phyloP scores from a whole-genome alignment of 2,329 filamentous ascomycete genomes.

The Apiospora arundinis region DNA sequence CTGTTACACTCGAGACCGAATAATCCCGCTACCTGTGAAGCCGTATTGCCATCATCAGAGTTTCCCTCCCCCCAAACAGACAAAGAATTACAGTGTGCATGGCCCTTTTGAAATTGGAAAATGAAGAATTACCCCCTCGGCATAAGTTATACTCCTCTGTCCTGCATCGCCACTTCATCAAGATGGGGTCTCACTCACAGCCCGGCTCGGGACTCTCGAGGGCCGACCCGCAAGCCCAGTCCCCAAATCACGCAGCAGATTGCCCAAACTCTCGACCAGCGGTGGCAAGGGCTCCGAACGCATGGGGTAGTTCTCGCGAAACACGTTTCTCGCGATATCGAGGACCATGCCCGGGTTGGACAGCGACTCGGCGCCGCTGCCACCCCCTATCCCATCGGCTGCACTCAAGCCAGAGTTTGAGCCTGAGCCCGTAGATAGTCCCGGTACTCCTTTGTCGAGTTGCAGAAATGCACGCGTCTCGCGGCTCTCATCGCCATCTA shows the following conservation, averaged over 20 bases:
- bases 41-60: no score
- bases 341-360: slow-evolving; percentile 33
- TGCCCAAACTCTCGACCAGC: slow-evolving; percentile 38
- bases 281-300: slow-evolving; percentile 38
- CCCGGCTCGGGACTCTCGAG: slow-evolving; percentile 28
- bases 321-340: slow-evolving; percentile 31
- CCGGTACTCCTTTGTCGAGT: slow-evolving; percentile 33
- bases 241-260: slow-evolving; percentile 34
- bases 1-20: no score
- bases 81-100: no score
- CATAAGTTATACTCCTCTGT: no score
- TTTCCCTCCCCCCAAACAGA: no score
- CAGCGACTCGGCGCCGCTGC: slow-evolving; percentile 30
- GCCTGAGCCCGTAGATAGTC: slow-evolving; percentile 21
- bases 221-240: slow-evolving; percentile 29
- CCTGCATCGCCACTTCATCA: background rate
- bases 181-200: slow-evolving; percentile 29
- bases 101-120: no score
- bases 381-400: background rate
- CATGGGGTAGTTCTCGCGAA: slow-evolving; percentile 37
- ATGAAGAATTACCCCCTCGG: no score
- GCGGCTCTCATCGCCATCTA: slow-evolving; percentile 36
- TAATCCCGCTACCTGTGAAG: no score
- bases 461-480: slow-evolving; percentile 36
- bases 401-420: background rate